Percentiles rank a stretch among this genome's conserved stretches.
These are phyloP conservation scores for Gyromitra esculenta DNA, from an alignment of 2,329 filamentous ascomycete genomes.

Conservation along the genomic window DNA sequence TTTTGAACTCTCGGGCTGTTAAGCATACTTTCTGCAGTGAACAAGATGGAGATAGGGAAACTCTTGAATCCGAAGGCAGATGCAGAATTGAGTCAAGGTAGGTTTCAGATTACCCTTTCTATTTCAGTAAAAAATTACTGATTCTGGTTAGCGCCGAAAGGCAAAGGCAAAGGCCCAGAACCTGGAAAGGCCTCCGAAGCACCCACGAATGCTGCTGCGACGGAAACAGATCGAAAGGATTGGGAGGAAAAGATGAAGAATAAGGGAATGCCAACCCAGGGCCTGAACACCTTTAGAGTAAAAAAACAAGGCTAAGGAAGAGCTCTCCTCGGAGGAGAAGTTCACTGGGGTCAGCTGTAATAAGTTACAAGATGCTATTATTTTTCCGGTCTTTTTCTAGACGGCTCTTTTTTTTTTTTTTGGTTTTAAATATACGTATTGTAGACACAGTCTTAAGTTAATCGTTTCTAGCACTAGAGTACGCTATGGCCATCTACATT, in stretches of 20 bases:
- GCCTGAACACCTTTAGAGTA: conserved; percentile 48
- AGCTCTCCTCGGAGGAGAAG: neutral
- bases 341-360: neutral
- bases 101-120: neutral
- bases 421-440: too few species aligned
- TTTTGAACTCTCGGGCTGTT: neutral
- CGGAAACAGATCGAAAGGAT: conserved; percentile 34
- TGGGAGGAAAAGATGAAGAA: conserved; percentile 49
- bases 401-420: neutral
- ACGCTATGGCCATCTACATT: too few species aligned
- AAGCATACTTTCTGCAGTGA: neutral
- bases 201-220: conserved; percentile 34
- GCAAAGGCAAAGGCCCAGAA: conserved; percentile 28
- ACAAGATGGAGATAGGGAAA: conserved; percentile 45
- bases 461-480: too few species aligned
- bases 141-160: neutral
- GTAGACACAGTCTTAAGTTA: too few species aligned
- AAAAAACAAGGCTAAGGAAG: conserved; percentile 41
- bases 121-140: neutral
- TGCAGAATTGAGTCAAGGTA: conserved; percentile 3
- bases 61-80: conserved; percentile 42
- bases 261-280: conserved; percentile 49
- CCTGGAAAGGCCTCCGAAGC: neutral
- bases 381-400: neutral
- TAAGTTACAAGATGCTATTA: neutral